Evolutionary conservation across 2,329 filamentous ascomycete genomes (phyloP).

Genomic region (Sporothrix variecibatus): DNA sequence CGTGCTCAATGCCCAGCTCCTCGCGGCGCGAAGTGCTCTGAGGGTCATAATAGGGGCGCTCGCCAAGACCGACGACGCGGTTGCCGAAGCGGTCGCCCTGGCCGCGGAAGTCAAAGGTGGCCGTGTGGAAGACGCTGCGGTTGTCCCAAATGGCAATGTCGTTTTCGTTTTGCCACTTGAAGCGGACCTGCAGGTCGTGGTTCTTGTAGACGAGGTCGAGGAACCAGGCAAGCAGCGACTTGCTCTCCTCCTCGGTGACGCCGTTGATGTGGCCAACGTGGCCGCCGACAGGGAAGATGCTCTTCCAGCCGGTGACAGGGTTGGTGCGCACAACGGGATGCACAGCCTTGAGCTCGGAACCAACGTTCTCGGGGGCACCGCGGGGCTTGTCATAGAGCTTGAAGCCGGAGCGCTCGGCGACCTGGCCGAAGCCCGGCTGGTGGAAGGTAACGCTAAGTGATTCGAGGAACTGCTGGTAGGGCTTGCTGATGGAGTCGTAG

Average conservation of each 20-base stretch:
- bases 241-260: slow-evolving; percentile 50
- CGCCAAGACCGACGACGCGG: slow-evolving; percentile 57
- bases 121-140: slow-evolving; percentile 57
- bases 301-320: slow-evolving; percentile 61
- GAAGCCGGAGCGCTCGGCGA: slow-evolving; percentile 49
- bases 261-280: slow-evolving; percentile 55
- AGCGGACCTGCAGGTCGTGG: slow-evolving; percentile 57
- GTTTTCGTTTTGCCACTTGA: slow-evolving; percentile 46
- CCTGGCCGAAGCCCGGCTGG: slow-evolving; percentile 51
- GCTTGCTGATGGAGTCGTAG: slow-evolving; percentile 51
- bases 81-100: slow-evolving; percentile 49
- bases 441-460: slow-evolving; percentile 57
- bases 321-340: slow-evolving; percentile 61
- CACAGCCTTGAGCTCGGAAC: slow-evolving; percentile 49
- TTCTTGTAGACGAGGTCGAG: slow-evolving; percentile 53
- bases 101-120: slow-evolving; percentile 59
- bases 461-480: slow-evolving; percentile 59
- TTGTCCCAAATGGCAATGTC: slow-evolving; percentile 62
- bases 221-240: slow-evolving; percentile 52
- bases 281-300: slow-evolving; percentile 54
- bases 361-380: slow-evolving; percentile 55
- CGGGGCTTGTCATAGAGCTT: slow-evolving; percentile 49
- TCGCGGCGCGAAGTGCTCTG: slow-evolving; percentile 48
- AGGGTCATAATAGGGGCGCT: slow-evolving; percentile 56
- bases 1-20: slow-evolving; percentile 20